A percentile compares a stretch with the other conserved stretches of the same genome.
phyloP scores from a whole-genome alignment of 2,329 filamentous ascomycete genomes.

The Alternaria triticimaculans region DNA sequence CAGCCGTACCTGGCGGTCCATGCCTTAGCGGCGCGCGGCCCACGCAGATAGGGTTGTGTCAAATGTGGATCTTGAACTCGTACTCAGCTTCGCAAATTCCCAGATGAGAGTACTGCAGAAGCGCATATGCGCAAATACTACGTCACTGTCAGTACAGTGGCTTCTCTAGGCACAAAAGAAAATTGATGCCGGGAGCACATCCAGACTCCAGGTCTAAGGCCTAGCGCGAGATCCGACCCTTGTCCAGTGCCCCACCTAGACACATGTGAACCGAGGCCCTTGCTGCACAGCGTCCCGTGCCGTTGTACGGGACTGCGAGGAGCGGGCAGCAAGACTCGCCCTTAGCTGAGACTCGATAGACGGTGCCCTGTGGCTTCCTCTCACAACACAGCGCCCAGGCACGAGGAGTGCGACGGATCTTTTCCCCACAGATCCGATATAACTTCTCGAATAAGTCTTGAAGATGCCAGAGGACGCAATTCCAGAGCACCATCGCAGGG shows the following conservation, averaged over 20 bases:
- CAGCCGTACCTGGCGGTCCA: background rate
- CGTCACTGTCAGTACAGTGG: background rate
- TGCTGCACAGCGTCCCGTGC: background rate
- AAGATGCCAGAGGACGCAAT: constrained; percentile 36
- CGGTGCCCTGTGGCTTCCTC: background rate
- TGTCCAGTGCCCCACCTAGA: background rate
- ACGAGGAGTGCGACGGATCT: background rate
- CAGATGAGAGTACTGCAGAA: background rate
- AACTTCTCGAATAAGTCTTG: background rate
- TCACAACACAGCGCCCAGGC: background rate
- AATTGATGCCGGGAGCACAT: background rate
- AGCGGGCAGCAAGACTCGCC: background rate
- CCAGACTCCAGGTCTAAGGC: background rate
- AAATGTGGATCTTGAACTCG: background rate
- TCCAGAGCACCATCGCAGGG: constrained; percentile 24
- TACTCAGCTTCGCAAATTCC: background rate
- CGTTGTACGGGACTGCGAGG: background rate
- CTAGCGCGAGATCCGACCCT: background rate
- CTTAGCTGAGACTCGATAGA: background rate
- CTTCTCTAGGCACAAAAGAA: background rate
- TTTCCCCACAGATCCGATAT: too few species aligned
- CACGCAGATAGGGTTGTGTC: background rate
- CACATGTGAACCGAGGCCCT: background rate
- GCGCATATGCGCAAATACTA: background rate
- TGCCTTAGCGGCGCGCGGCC: background rate